Conservation (phyloP, 2,329 filamentous ascomycete species). For the Alternaria incomplexa region DNA sequence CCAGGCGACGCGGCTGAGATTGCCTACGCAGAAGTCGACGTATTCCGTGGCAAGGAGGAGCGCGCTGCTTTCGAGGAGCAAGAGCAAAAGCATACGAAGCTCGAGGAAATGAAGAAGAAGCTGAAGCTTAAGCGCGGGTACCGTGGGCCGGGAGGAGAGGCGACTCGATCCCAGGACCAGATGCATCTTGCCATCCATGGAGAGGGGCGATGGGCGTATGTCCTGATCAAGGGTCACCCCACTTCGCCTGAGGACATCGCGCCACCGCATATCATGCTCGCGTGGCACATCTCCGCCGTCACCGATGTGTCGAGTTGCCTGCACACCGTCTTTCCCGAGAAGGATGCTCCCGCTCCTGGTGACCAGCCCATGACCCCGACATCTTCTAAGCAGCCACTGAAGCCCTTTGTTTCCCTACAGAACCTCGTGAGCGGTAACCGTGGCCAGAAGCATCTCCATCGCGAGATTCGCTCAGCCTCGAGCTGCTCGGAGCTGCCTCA, state of each 20-base stretch:
- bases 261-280: constrained; percentile 18
- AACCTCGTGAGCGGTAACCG: background rate
- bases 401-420: constrained; percentile 14
- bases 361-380: background rate
- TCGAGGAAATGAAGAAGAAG: background rate
- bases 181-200: constrained; percentile 7
- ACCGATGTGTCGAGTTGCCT: constrained; percentile 16
- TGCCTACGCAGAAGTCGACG: constrained; percentile 31
- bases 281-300: constrained; percentile 15
- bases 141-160: background rate
- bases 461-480: constrained; percentile 5
- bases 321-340: constrained; percentile 12
- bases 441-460: background rate
- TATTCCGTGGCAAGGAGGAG: constrained; percentile 14
- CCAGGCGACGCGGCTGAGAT: constrained; percentile 20
- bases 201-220: constrained; percentile 24
- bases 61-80: background rate
- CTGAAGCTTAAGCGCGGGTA: background rate
- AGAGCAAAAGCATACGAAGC: background rate
- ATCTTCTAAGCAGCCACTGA: background rate
- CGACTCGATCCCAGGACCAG: background rate
- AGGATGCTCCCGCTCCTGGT: background rate
- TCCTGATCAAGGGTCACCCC: constrained; percentile 13
- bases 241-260: background rate
- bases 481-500: constrained; percentile 8